Evolutionary conservation across 371 early-diverging fungal genomes (phyloP), one percentile per base, ranked within the genome.

Genomic region (Rhizopus sp.): DNA sequence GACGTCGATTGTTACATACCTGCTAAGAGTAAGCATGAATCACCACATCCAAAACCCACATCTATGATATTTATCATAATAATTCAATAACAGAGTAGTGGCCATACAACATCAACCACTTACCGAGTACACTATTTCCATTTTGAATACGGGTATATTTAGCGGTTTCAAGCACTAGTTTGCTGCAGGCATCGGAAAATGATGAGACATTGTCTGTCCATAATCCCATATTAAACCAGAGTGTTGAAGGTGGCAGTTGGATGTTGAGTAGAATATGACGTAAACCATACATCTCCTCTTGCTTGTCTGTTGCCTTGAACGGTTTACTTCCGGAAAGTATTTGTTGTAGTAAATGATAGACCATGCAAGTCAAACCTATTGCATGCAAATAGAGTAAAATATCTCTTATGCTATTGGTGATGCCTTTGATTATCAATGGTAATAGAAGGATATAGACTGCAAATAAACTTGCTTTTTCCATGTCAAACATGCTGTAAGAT

Each of bases 41-140:
- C 80, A 0, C 77, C 80, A 60, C 80, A 80, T 4, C 80, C 80
- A 73, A 72, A 80, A 0, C 77, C 80, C 32, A 80, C 77, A 60
- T 80, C 80, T 80, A 56, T 15, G 8, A 34, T 7, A 32, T 7
- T 23, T 7, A 42, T 13, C 32, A 12, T 10, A 12, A 30, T 16
- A 31, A 9, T 48, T 31, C 12, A 9, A 31, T 4, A 8, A 15
- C 15, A 10, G 10, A 48, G 9, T 12, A 10, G 3, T 31, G 9
- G 8, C 29, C 29, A 34, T 44, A n/a, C 37, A 33, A 29, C 6
- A 47, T 29, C 12, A 30, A 13, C 13, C 7, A 44, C 53, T 56
- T 64, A 76, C 79, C 79, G 42, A 78, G 40, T 2, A 75, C 56
- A n/a, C 41, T 41, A 3, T 46, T 52, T 9, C 42, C 37, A 17